Base-by-base conservation (phyloP, 2,329 filamentous ascomycete genomes). In the Aspergillaceae sp. region DNA sequence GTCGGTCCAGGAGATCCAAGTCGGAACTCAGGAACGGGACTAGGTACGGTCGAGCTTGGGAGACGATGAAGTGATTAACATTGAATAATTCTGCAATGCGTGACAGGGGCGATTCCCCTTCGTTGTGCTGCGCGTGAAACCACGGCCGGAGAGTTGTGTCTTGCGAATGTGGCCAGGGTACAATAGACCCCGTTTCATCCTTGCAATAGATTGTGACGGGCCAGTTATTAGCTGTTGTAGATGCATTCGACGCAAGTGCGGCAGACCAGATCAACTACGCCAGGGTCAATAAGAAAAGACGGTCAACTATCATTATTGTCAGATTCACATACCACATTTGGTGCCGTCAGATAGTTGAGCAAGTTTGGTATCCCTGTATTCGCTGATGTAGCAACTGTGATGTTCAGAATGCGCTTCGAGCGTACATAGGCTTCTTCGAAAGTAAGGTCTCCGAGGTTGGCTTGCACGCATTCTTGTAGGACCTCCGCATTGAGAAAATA, bases 31-130 rank as follows among this genome's bases (percentile, higher is more conserved):
- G 74, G 57, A 95, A 92, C 0, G 90, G 90, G 29, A 91, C 83
- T 10, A 95, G 74, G 65, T 94, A 95, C 0, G 91, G 91, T 3
- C 90, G 78, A 1, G 91, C 89, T 70, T 96, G 91, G 53, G 86
- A 92, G 54, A 97, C 82, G 53, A 97, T 88, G 68, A 94, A 96
- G 71, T 96, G 90, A 62, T 95, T 94, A 44, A 94, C 87, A 62
- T 94, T 94, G 75, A 92, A 92, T 7, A 91, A 78, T 67, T 91
- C 85, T 5, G 84, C 80, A 29, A 92, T 82, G 35, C 87, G 79
- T 45, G 80, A 76, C 1, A 92, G 75, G 0, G 81, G 81, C 0
- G 78, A 81, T 52, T 82, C 82, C 37, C 80, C 80, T 51, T 86
- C 82, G 37, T 76, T 75, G 63, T 84, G 82, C 5, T 76, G 78